phyloP scores from a whole-genome alignment of 306 rosid species.

The Boehmeria nivea region DNA sequence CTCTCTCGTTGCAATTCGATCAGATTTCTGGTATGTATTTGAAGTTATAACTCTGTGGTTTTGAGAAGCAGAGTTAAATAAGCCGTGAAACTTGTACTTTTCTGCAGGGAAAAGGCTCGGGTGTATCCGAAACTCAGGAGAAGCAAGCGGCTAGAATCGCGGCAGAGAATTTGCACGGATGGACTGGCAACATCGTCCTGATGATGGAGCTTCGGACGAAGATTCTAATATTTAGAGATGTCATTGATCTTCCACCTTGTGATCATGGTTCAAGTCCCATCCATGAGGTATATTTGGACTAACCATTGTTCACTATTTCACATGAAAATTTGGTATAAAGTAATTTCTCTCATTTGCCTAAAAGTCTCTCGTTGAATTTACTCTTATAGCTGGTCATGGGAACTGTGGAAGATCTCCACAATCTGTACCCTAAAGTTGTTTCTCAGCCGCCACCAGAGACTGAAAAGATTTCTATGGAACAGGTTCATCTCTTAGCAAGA shows the following conservation, averaged over 20 bases:
- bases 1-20: conserved; percentile 2
- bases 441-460: conserved; percentile 1
- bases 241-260: conserved; percentile 33
- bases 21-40: conserved; percentile 19
- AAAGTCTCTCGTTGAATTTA: too few species aligned
- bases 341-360: too few species aligned
- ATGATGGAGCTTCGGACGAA: conserved; percentile 27
- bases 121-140: conserved; percentile 1
- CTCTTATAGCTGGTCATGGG: conserved; percentile 28
- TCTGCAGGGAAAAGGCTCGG: conserved; percentile 13
- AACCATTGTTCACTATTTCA: not conserved
- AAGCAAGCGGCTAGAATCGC: not conserved
- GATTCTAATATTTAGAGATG: conserved; percentile 26
- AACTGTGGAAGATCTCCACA: conserved; percentile 35
- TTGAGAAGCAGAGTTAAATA: not conserved
- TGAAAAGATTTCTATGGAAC: conserved; percentile 16
- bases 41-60: not conserved
- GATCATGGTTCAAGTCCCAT: conserved; percentile 20
- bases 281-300: conserved; percentile 13
- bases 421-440: conserved; percentile 31
- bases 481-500: conserved; percentile 15
- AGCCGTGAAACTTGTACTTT: not conserved
- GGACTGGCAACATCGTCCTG: conserved; percentile 9
- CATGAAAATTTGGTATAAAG: too few species aligned
- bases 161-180: conserved; percentile 8